These are phyloP conservation scores for Datura wrightii DNA, from an alignment of 257 asterid species.

Conservation along the genomic window DNA sequence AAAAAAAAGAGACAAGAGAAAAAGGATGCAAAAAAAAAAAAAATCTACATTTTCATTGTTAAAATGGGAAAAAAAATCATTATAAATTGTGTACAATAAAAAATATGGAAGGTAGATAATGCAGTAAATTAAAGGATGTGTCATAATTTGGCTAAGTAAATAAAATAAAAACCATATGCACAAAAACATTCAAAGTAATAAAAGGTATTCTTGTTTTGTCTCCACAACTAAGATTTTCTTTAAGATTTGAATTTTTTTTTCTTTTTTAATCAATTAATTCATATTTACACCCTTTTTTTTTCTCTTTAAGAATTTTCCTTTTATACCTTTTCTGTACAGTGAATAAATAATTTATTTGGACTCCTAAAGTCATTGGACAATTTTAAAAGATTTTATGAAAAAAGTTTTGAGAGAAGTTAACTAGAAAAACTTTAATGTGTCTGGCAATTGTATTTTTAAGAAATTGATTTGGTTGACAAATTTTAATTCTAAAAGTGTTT, in stretches of 20 bases:
- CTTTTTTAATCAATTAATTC: neutral
- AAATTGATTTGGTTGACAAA: neutral
- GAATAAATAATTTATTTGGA: neutral
- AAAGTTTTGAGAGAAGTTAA: neutral
- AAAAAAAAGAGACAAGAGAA: neutral
- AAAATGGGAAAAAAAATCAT: slow-evolving; percentile 3
- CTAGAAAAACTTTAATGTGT: neutral
- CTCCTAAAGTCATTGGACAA: neutral
- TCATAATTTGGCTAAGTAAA: neutral
- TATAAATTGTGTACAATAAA: neutral
- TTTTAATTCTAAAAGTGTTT: neutral
- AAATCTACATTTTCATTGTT: neutral
- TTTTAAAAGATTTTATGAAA: neutral
- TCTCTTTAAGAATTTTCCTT: neutral
- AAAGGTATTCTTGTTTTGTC: neutral
- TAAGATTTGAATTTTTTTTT: neutral
- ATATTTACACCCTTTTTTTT: neutral
- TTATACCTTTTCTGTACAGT: neutral
- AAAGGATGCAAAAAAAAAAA: too few relatives aligned
- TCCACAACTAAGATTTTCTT: neutral
- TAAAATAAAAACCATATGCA: neutral
- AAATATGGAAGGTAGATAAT: neutral
- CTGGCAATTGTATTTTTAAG: neutral
- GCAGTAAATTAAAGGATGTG: neutral
- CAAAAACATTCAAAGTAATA: neutral